Evolutionary conservation across 345 rosid genomes (phyloP), one percentile per base, ranked within the genome.

Genomic region (Euphorbia peplus): DNA sequence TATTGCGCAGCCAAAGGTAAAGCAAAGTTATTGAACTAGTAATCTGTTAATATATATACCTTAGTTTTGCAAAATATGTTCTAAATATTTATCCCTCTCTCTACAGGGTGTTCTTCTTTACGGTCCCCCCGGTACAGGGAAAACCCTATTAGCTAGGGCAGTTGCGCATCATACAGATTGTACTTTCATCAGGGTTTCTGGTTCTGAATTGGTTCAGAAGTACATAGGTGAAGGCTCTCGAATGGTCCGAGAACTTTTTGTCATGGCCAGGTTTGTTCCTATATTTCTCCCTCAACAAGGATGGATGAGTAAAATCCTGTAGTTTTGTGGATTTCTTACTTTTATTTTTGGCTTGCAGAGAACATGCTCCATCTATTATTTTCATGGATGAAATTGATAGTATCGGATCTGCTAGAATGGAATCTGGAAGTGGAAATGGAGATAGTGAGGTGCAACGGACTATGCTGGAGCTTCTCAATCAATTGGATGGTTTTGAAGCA

Each of bases 161-260:
- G 99, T 95, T 68, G 99, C 99, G 41, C 99, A 95, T 81, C 99
- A 95, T 79, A 95, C 99, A 51, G 98, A 95, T 80, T 95, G 98
- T 82, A 95, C 99, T 57, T 95, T 95, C 81, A 95, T 95, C 76
- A 88, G 99, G 90, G 99, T 95, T 71, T 93, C 95, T 79, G 97
- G 98, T 65, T 93, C 98, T 41, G 98, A 91, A 79, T 81, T 95
- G 60, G 99, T 95, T 62, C 96, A 91, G 83, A 91, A 95, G 64
- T 95, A 95, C 84, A 91, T 95, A 79, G 99, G 99, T 68, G 98
- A 92, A 83, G 99, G 98, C 51, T 95, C 98, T 57, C 85, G 99
- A 81, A 95, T 95, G 99, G 98, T 95, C 64, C 82, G 99, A 69
- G 99, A 95, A 82, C 93, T 95, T 32, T 95, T 95, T 64, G 98